phyloP scores from a whole-genome alignment of 768 basidiomycete genomes.

The Gelatoporia subvermispora region DNA sequence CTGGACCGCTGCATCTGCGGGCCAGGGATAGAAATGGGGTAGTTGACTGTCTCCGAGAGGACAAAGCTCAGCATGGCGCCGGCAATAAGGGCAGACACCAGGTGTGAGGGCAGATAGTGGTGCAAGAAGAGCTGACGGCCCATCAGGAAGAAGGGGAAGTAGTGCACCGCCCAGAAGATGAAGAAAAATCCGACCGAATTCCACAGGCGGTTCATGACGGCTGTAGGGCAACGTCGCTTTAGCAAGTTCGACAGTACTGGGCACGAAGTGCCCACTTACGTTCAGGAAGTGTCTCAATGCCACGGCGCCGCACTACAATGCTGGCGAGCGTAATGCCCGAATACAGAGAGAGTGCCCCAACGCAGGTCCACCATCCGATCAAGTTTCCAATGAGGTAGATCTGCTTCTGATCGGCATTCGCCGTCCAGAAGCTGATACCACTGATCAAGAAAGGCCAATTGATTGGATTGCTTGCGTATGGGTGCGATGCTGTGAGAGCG shows the following conservation, averaged over 20 bases:
- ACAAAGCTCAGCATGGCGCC: constrained; percentile 90
- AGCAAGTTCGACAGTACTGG: neutral
- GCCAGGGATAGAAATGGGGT: constrained; percentile 77
- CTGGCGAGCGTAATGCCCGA: constrained; percentile 90
- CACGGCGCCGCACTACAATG: constrained; percentile 80
- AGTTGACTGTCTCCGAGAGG: constrained; percentile 86
- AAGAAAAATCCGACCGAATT: constrained; percentile 96
- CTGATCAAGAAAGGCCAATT: constrained; percentile 97
- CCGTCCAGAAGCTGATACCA: constrained; percentile 99
- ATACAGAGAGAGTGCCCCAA: constrained; percentile 80
- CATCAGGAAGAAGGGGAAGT: constrained; percentile 97
- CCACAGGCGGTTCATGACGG: constrained; percentile 89
- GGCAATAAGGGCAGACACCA: constrained; percentile 87
- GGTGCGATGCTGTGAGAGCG: constrained; percentile 95
- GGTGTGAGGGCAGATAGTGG: constrained; percentile 95
- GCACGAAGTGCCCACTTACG: constrained; percentile 45
- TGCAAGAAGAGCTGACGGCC: constrained; percentile 95
- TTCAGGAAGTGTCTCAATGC: constrained; percentile 80
- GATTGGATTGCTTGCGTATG: constrained; percentile 92
- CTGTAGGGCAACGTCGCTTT: constrained; percentile 36
- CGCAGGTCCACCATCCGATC: constrained; percentile 92
- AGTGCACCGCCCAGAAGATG: constrained; percentile 92
- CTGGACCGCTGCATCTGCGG: constrained; percentile 52
- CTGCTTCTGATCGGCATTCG: constrained; percentile 78
- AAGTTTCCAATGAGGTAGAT: constrained; percentile 97